A percentile compares a stretch with the other conserved stretches of the same genome.
phyloP scores from a whole-genome alignment of 2,329 filamentous ascomycete genomes.

The Laburnicola sp. region DNA sequence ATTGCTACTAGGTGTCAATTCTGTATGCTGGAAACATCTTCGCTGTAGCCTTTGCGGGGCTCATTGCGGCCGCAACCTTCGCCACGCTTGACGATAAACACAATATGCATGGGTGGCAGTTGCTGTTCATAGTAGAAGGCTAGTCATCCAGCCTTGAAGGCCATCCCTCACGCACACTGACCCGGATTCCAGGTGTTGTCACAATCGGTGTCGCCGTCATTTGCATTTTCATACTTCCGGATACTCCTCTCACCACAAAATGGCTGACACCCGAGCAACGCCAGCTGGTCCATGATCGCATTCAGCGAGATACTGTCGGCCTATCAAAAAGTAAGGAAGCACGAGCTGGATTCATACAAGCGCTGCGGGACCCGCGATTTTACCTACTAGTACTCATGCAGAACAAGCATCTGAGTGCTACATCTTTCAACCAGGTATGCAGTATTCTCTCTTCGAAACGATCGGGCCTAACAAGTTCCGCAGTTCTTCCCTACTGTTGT shows the following conservation, averaged over 20 bases:
- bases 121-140: conserved; percentile 11
- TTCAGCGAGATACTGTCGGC: conserved; percentile 54
- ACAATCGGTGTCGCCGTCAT: conserved; percentile 34
- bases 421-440: conserved; percentile 49
- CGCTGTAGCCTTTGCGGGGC: conserved; percentile 46
- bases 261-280: conserved; percentile 53
- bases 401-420: conserved; percentile 59
- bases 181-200: conserved; percentile 18
- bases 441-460: too few relatives aligned
- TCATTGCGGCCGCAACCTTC: conserved; percentile 35
- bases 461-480: conserved; percentile 26
- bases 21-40: conserved; percentile 46
- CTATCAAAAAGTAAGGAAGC: conserved; percentile 49
- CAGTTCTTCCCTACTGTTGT: conserved; percentile 54
- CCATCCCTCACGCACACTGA: too few relatives aligned
- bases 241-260: conserved; percentile 41
- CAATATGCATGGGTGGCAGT: conserved; percentile 23
- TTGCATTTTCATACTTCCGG: conserved; percentile 46
- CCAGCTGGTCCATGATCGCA: conserved; percentile 36
- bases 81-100: conserved; percentile 20
- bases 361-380: conserved; percentile 54
- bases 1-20: conserved; percentile 36
- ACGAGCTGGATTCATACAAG: conserved; percentile 55
- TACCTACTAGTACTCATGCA: conserved; percentile 61
- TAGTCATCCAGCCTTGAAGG: neutral